Conservation (phyloP, 345 rosid species). For the Aethionema arabicum region DNA sequence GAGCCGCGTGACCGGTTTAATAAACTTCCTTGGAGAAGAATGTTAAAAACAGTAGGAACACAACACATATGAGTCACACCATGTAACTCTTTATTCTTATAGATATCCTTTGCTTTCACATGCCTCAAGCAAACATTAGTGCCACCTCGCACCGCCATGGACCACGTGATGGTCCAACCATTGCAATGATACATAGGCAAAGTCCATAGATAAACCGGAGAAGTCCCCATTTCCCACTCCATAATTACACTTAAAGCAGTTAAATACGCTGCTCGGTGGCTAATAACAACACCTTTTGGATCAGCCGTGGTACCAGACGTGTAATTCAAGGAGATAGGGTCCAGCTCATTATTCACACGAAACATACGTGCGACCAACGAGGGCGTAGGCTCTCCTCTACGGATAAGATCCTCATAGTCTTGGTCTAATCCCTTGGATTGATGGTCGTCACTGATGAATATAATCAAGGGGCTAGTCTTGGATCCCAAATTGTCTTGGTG, state of each 20-base stretch:
- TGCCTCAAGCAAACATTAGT: conserved; percentile 66
- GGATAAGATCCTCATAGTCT: conserved; percentile 57
- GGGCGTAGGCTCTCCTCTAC: conserved; percentile 38
- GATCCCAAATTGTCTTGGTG: conserved; percentile 20
- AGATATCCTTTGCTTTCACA: conserved; percentile 50
- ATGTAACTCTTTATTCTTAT: conserved; percentile 48
- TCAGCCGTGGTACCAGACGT: conserved; percentile 81
- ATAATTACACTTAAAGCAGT: conserved; percentile 49
- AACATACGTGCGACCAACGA: conserved; percentile 19
- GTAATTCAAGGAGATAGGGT: conserved; percentile 69
- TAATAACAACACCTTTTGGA: conserved; percentile 83
- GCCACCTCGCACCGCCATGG: conserved; percentile 78
- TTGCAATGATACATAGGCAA: conserved; percentile 92
- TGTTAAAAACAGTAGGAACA: conserved; percentile 62
- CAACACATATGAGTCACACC: conserved; percentile 77
- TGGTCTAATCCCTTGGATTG: background rate
- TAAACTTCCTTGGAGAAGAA: conserved; percentile 43
- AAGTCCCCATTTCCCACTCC: conserved; percentile 43
- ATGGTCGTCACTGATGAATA: conserved; percentile 18
- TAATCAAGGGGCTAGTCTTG: conserved; percentile 33
- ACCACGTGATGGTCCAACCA: conserved; percentile 85
- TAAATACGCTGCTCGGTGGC: conserved; percentile 78
- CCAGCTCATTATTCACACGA: conserved; percentile 53
- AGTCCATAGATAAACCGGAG: conserved; percentile 73
- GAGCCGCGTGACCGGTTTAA: conserved; percentile 30